Conservation (phyloP, 257 asterid genomes). For the Thymus quinquecostatus region DNA sequence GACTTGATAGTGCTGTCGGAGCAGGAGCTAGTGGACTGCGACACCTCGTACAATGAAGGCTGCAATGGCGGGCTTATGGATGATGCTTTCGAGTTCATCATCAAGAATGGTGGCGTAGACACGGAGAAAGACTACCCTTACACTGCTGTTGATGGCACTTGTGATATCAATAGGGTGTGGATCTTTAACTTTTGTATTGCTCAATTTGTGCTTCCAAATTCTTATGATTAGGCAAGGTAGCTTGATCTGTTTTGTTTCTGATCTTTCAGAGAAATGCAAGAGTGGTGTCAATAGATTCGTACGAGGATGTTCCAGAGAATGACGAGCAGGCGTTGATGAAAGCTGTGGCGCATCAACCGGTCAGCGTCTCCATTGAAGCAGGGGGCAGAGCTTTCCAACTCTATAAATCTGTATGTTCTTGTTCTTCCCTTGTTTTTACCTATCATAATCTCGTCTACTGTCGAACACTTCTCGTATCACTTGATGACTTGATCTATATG, state of each 20-base stretch:
- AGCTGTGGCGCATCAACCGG: constrained; percentile 77
- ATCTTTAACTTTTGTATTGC: background rate
- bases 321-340: constrained; percentile 76
- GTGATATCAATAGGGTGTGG: constrained; percentile 62
- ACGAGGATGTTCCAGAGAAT: constrained; percentile 74
- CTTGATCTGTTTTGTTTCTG: background rate
- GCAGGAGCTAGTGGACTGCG: constrained; percentile 91
- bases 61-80: constrained; percentile 97
- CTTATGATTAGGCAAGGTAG: background rate
- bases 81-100: constrained; percentile 68
- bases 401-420: constrained; percentile 64
- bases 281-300: constrained; percentile 75
- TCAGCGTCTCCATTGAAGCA: constrained; percentile 90
- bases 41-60: constrained; percentile 62
- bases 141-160: constrained; percentile 55
- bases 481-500: no score
- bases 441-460: no score
- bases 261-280: constrained; percentile 64
- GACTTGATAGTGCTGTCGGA: constrained; percentile 63
- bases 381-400: constrained; percentile 96
- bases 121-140: constrained; percentile 86
- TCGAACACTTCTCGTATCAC: no score
- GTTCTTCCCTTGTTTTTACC: background rate
- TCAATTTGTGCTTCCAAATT: background rate
- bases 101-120: constrained; percentile 80